A percentile compares a stretch with the other conserved stretches of the same genome.
phyloP scores from a whole-genome alignment of 768 basidiomycete species.

The Plicaturopsis crispa region DNA sequence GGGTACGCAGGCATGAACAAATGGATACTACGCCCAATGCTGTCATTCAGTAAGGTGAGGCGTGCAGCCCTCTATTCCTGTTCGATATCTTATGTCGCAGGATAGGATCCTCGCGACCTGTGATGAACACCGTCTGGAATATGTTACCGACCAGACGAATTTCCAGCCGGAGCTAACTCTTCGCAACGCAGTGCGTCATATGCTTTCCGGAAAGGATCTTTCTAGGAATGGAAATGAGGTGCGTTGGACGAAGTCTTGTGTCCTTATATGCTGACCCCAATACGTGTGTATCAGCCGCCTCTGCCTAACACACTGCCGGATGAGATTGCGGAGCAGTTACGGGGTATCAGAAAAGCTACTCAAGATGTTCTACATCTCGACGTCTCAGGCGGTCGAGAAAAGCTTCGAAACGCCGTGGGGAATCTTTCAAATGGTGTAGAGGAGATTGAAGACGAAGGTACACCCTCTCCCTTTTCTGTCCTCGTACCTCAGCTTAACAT shows the following conservation, averaged over 20 bases:
- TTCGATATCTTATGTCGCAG: slow-evolving; percentile 26
- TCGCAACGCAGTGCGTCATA: slow-evolving; percentile 65
- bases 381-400: slow-evolving; percentile 22
- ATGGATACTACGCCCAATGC: slow-evolving; percentile 69
- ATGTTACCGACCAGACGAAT: slow-evolving; percentile 64
- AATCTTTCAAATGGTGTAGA: slow-evolving; percentile 27
- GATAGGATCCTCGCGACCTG: slow-evolving; percentile 79
- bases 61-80: not conserved
- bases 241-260: not conserved
- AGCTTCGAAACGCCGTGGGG: slow-evolving; percentile 29
- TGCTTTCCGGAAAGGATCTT: slow-evolving; percentile 17
- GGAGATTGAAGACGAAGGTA: slow-evolving; percentile 41
- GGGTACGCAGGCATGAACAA: slow-evolving; percentile 52
- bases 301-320: not conserved
- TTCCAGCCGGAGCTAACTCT: slow-evolving; percentile 65
- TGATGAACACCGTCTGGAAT: slow-evolving; percentile 49
- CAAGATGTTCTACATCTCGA: slow-evolving; percentile 22
- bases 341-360: slow-evolving; percentile 24
- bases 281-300: not conserved
- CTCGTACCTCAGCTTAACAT: too few species aligned
- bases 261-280: not conserved
- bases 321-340: slow-evolving; percentile 24
- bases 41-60: slow-evolving; percentile 61
- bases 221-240: slow-evolving; percentile 3
- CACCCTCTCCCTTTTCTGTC: slow-evolving; percentile 1